Conservation (phyloP, 1,284 basidiomycete genomes). For the Ganoderma meredithae region DNA sequence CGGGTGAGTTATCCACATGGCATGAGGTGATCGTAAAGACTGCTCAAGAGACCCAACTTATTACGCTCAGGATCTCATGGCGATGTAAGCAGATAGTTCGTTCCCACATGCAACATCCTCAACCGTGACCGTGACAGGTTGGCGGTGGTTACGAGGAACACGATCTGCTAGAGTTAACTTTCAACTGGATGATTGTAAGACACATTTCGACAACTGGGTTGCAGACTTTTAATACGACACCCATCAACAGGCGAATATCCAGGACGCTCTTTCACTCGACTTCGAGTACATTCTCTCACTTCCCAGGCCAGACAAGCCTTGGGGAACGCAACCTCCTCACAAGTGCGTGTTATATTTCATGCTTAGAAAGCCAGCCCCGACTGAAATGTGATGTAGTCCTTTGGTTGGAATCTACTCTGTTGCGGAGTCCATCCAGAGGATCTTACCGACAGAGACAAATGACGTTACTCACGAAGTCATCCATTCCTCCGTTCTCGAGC, state of each 20-base stretch:
- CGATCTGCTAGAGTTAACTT: slow-evolving; percentile 70
- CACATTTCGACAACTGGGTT: too few species aligned
- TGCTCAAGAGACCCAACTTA: neutral
- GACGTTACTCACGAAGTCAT: slow-evolving; percentile 65
- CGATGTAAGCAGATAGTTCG: slow-evolving; percentile 19
- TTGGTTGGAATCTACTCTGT: slow-evolving; percentile 59
- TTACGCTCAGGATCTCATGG: slow-evolving; percentile 26
- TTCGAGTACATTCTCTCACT: slow-evolving; percentile 57
- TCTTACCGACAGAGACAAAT: slow-evolving; percentile 54
- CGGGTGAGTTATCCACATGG: slow-evolving; percentile 48
- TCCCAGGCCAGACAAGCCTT: slow-evolving; percentile 58
- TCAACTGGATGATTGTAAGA: slow-evolving; percentile 73
- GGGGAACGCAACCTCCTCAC: slow-evolving; percentile 68
- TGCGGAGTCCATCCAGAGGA: slow-evolving; percentile 51
- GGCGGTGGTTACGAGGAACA: slow-evolving; percentile 74
- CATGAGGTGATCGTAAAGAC: neutral
- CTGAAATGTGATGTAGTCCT: slow-evolving; percentile 47
- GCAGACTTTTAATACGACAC: neutral
- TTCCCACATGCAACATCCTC: neutral
- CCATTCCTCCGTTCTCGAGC: slow-evolving; percentile 65
- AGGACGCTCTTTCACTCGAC: slow-evolving; percentile 63
- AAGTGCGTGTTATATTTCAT: slow-evolving; percentile 50
- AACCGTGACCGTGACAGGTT: slow-evolving; percentile 49
- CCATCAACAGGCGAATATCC: slow-evolving; percentile 58
- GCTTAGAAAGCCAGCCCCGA: slow-evolving; percentile 4